Base-by-base conservation (phyloP, 768 basidiomycete genomes). In the Clavaria fumosa region DNA sequence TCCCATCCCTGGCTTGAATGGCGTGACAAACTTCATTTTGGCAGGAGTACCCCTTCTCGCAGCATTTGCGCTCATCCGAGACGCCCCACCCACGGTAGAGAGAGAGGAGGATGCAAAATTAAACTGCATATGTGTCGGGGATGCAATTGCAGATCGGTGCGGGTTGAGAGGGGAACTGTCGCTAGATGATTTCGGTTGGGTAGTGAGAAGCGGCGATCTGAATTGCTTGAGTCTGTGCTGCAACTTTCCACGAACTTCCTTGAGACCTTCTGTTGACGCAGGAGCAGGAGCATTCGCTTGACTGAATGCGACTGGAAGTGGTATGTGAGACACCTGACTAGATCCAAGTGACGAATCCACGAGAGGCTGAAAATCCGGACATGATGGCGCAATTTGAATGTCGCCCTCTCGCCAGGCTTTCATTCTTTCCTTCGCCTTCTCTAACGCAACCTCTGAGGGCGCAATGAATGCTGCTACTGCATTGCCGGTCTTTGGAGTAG, bases 1-100 rank as follows among this genome's bases (percentile, higher is more conserved):
- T 43, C 56, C 58, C 58, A 67, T 59, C 19, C 66, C 68, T 4
- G 53, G 37, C 47, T 78, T 80, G 51, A 80, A 79, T 0, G 76
- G 76, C 1, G 75, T 78, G 5, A 66, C 53, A 42, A 78, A 78
- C n/a, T 35, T 45, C 7, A 34, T 23, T 33, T 60, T 60, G 7
- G 60, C 55, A 23, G 62, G 54, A 4, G 54, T 53, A 21, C 43
- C 52, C 31, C 38, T 47, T 18, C 43, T 7, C 11, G n/a, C n/a
- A n/a, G n/a, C n/a, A n/a, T n/a, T n/a, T n/a, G n/a, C n/a, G n/a
- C n/a, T n/a, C n/a, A n/a, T n/a, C n/a, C n/a, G n/a, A n/a, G n/a
- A n/a, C n/a, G n/a, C n/a, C n/a, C n/a, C n/a, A n/a, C n/a, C n/a
- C n/a, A n/a, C n/a, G n/a, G n/a, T n/a, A n/a, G n/a, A n/a, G n/a